Evolutionary conservation across 495 filamentous ascomycete species (phyloP), one percentile per base, ranked within the genome.

Genomic region (Chaetomidium leptoderma): DNA sequence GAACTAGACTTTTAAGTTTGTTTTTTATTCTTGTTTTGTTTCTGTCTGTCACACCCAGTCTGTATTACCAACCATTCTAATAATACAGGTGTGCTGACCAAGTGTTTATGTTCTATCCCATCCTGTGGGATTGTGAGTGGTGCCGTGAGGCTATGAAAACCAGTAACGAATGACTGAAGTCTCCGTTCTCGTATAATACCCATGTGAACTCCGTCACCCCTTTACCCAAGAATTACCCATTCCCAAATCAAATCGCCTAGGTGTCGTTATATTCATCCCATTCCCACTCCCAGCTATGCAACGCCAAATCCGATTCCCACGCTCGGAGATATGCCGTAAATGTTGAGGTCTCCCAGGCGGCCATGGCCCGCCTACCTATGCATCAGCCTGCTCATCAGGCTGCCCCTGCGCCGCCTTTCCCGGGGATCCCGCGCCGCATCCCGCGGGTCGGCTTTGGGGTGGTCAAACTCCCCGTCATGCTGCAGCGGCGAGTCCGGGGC

Each of bases 281-380:
- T 27, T 36, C n/a, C 21, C 4, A 8, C n/a, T 7, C 32, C 7
- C 24, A 14, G 10, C 23, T 19, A 52, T 52, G 49, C 49, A 27
- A 19, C n/a, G n/a, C 19, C 4, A 10, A 52, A 27, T 1, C n/a
- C 33, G n/a, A 19, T 13, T 2, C 32, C 32, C 32, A 10, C 32
- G 7, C 2, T 13, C 30, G 30, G 5, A 10, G 30, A 32, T 32
- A 10, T 10, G 30, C 10, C 10, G 30, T 32, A 10, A 32, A 32
- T 32, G 30, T 10, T 10, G 5, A 32, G 10, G 30, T 32, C 6
- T n/a, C 5, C 37, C 47, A 39, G 10, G 7, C 42, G 56, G 26
- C 47, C 36, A 27, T 30, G 43, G 26, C 43, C 35, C 42, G 53
- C 48, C 59, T 64, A 66, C 37, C 39, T 56, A 50, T 64, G 65